Conservation (phyloP, 257 asterid genomes). For the Gentiana dahurica region DNA sequence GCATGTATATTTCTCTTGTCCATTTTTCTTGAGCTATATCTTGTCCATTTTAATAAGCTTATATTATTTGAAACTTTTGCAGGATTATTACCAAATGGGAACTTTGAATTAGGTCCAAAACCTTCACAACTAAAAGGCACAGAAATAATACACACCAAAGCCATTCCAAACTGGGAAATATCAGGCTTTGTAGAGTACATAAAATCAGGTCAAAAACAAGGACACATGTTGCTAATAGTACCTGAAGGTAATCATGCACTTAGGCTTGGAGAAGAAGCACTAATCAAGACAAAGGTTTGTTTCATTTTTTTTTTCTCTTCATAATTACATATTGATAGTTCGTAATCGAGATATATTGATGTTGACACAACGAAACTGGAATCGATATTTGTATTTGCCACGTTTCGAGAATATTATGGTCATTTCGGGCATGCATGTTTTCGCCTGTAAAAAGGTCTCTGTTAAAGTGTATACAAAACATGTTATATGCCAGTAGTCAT, state of each 20-base stretch:
- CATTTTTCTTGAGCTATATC: slow-evolving; percentile 9
- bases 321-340: too few species aligned
- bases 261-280: slow-evolving; percentile 74
- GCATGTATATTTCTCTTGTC: neutral
- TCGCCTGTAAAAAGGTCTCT: too few species aligned
- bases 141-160: slow-evolving; percentile 36
- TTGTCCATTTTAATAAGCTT: slow-evolving; percentile 8
- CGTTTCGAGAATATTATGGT: too few species aligned
- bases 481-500: too few species aligned
- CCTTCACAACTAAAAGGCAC: slow-evolving; percentile 56
- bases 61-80: slow-evolving; percentile 5
- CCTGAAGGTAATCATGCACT: slow-evolving; percentile 75
- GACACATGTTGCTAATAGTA: slow-evolving; percentile 73
- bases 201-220: slow-evolving; percentile 67
- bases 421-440: too few species aligned
- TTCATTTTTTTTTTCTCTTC: too few species aligned
- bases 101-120: slow-evolving; percentile 66
- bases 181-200: slow-evolving; percentile 76
- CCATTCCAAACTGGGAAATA: slow-evolving; percentile 60
- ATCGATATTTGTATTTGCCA: too few species aligned
- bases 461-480: too few species aligned
- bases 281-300: slow-evolving; percentile 37
- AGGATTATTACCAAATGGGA: slow-evolving; percentile 75
- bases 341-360: too few species aligned
- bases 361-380: too few species aligned